phyloP scores from a whole-genome alignment of 176 grass and related monocot genomes.

The Avena eriantha region DNA sequence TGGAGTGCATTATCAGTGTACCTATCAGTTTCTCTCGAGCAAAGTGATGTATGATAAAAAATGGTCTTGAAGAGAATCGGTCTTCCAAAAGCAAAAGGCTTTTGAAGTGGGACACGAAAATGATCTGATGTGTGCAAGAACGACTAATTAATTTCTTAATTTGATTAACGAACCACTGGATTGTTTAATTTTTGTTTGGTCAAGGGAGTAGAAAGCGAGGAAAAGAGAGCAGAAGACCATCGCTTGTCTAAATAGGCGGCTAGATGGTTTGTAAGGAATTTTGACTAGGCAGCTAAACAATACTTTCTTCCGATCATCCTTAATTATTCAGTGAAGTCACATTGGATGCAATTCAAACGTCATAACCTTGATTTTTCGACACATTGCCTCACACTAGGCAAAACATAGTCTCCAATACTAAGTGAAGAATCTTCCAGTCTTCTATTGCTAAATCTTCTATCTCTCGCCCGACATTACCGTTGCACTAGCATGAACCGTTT shows the following conservation, averaged over 20 bases:
- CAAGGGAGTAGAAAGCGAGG: neutral
- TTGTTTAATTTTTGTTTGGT: neutral
- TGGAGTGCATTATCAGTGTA: constrained; percentile 26
- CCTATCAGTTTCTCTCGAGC: constrained; percentile 5
- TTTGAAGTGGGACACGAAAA: constrained; percentile 25
- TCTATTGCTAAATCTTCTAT: no score
- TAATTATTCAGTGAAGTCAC: no score
- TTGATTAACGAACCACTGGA: neutral
- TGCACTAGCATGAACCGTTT: no score
- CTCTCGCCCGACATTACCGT: no score
- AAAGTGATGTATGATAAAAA: neutral
- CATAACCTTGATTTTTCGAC: no score
- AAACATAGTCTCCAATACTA: no score
- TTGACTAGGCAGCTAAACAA: no score
- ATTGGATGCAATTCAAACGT: no score
- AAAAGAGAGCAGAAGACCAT: neutral
- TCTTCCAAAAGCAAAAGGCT: neutral
- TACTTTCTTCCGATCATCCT: no score
- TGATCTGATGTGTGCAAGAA: neutral
- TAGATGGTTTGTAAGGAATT: neutral
- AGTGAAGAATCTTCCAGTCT: no score
- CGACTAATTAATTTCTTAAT: neutral
- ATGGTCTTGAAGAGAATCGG: neutral
- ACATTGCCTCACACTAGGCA: no score
- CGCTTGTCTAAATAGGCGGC: neutral